Percentiles rank a stretch among this genome's conserved stretches.
These are phyloP conservation scores for Escovopsis weberi DNA, from an alignment of 2,329 filamentous ascomycete species.

Conservation along the genomic window DNA sequence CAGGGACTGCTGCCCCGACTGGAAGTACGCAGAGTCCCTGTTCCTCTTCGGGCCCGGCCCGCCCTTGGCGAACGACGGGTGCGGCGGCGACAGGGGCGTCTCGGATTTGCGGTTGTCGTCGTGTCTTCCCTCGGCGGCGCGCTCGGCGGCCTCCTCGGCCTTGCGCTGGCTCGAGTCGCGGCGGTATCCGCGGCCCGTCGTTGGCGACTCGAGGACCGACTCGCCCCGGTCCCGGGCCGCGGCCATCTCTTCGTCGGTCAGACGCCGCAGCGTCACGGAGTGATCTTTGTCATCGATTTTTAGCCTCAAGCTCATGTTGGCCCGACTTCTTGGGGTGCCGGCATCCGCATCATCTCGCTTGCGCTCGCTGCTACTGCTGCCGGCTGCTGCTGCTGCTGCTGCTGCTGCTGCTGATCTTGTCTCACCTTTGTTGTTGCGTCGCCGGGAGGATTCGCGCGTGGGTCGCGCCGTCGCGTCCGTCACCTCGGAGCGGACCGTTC, in stretches of 20 bases:
- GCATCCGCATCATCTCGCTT: conserved; percentile 24
- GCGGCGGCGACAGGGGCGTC: conserved; percentile 35
- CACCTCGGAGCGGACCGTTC: conserved; percentile 19
- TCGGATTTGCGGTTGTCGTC: conserved; percentile 13
- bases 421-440: conserved; percentile 31
- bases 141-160: conserved; percentile 32
- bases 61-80: conserved; percentile 39
- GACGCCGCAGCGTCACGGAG: conserved; percentile 45
- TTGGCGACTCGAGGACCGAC: conserved; percentile 40
- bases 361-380: conserved; percentile 34
- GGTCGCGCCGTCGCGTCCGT: conserved; percentile 20
- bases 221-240: conserved; percentile 30
- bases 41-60: conserved; percentile 29
- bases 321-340: conserved; percentile 28
- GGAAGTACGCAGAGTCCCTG: conserved; percentile 49
- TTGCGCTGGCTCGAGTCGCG: conserved; percentile 34
- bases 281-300: conserved; percentile 45
- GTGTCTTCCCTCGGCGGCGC: conserved; percentile 22
- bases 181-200: conserved; percentile 33
- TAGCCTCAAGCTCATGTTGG: conserved; percentile 41
- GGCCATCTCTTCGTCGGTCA: conserved; percentile 45
- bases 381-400: conserved; percentile 10
- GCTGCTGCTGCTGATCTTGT: too few species aligned
- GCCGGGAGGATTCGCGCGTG: conserved; percentile 30
- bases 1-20: conserved; percentile 25